These are phyloP conservation scores for Stereocaulon alpinum DNA, from an alignment of 495 filamentous ascomycete genomes.

Conservation along the genomic window DNA sequence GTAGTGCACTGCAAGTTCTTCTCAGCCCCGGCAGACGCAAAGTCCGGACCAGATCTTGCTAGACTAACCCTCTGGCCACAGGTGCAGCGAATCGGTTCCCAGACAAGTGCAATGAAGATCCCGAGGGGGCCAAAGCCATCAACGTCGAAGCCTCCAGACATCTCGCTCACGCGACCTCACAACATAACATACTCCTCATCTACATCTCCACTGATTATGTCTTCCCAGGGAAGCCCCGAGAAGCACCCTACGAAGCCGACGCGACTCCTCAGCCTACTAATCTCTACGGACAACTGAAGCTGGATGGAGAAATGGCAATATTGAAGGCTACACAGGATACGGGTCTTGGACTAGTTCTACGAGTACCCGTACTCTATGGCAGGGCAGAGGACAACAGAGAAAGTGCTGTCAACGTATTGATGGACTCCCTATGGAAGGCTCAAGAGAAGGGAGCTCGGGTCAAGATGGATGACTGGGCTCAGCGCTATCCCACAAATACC, in stretches of 20 bases:
- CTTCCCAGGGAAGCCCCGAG: slow-evolving; percentile 70
- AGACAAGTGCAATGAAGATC: slow-evolving; percentile 72
- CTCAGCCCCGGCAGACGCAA: background rate
- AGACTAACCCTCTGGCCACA: slow-evolving; percentile 27
- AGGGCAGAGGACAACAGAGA: slow-evolving; percentile 51
- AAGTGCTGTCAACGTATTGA: slow-evolving; percentile 73
- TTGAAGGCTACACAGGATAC: slow-evolving; percentile 45
- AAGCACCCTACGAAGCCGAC: slow-evolving; percentile 70
- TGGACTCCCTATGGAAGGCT: slow-evolving; percentile 61
- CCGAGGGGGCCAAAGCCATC: slow-evolving; percentile 59
- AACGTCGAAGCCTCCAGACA: slow-evolving; percentile 62
- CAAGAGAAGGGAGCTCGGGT: slow-evolving; percentile 48
- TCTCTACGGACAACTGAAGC: slow-evolving; percentile 79
- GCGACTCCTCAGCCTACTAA: slow-evolving; percentile 62
- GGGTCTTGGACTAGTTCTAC: slow-evolving; percentile 55
- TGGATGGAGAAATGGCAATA: slow-evolving; percentile 70
- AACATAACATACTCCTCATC: slow-evolving; percentile 58
- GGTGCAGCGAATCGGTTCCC: slow-evolving; percentile 88
- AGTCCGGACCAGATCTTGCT: slow-evolving; percentile 14
- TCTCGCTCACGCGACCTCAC: slow-evolving; percentile 56
- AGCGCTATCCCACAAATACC: slow-evolving; percentile 77
- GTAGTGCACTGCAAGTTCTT: slow-evolving; percentile 69
- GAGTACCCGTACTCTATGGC: slow-evolving; percentile 87
- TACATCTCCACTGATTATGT: slow-evolving; percentile 97
- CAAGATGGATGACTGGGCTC: slow-evolving; percentile 83